phyloP scores from a whole-genome alignment of 1,284 basidiomycete genomes.

The Mycena sp. region DNA sequence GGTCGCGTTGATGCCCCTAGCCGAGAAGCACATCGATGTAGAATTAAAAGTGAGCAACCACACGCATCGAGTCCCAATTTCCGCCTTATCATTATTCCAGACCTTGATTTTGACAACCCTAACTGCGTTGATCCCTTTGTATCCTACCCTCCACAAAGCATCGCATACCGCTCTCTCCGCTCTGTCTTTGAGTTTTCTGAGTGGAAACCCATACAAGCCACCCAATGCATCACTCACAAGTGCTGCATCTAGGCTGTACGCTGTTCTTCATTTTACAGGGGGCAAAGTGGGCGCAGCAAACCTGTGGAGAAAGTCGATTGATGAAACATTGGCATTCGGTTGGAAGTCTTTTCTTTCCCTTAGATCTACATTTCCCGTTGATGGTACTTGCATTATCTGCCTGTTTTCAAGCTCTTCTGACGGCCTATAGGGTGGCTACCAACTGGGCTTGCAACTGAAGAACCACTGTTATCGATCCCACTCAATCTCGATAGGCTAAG shows the following conservation, averaged over 20 bases:
- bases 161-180: conserved; percentile 59
- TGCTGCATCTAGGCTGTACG: conserved; percentile 65
- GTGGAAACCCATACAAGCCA: conserved; percentile 58
- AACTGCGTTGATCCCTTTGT: conserved; percentile 64
- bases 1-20: conserved; percentile 60
- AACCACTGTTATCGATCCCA: conserved; percentile 55
- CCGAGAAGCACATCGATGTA: conserved; percentile 57
- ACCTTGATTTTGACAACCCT: conserved; percentile 60
- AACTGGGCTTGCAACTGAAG: conserved; percentile 34
- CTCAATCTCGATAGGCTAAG: conserved; percentile 68
- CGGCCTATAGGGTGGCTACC: too few species aligned
- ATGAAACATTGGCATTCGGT: conserved; percentile 70
- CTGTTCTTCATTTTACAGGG: conserved; percentile 71
- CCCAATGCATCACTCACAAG: conserved; percentile 51
- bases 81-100: conserved; percentile 46
- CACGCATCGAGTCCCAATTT: not conserved
- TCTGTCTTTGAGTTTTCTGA: conserved; percentile 63
- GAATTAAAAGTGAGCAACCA: conserved; percentile 59
- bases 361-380: conserved; percentile 62
- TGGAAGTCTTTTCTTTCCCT: conserved; percentile 68
- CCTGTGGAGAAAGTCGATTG: conserved; percentile 77
- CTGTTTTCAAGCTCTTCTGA: too few species aligned
- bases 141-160: conserved; percentile 71
- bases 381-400: conserved; percentile 48
- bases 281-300: conserved; percentile 79